These are phyloP conservation scores for Cytospora piceae DNA, from an alignment of 2,329 filamentous ascomycete genomes.

Conservation along the genomic window DNA sequence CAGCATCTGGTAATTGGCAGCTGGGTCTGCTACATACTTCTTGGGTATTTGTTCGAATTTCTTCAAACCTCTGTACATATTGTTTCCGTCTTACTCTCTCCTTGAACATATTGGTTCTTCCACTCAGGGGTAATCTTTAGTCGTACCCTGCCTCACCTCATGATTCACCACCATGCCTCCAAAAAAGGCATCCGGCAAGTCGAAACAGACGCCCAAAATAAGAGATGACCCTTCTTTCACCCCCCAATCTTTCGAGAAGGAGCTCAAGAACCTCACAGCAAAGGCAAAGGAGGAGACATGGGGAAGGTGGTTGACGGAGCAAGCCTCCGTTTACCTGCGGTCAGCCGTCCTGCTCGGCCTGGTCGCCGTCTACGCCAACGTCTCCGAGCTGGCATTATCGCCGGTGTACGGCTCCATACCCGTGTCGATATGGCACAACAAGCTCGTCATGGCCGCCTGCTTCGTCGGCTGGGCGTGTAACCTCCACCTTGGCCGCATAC, in stretches of 20 bases:
- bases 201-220: slow-evolving; percentile 31
- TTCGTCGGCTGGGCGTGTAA: slow-evolving; percentile 75
- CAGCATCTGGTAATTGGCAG: slow-evolving; percentile 3
- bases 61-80: slow-evolving; percentile 1
- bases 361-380: slow-evolving; percentile 67
- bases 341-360: slow-evolving; percentile 54
- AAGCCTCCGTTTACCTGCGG: slow-evolving; percentile 47
- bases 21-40: slow-evolving; percentile 19
- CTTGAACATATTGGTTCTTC: neutral
- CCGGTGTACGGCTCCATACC: slow-evolving; percentile 90
- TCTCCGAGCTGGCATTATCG: slow-evolving; percentile 76
- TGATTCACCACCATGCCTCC: slow-evolving; percentile 37
- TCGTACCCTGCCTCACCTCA: neutral
- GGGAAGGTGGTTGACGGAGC: slow-evolving; percentile 41
- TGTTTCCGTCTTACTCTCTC: neutral
- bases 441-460: slow-evolving; percentile 66
- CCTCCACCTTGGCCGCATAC: slow-evolving; percentile 53
- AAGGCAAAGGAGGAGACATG: slow-evolving; percentile 46
- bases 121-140: neutral
- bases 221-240: slow-evolving; percentile 46
- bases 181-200: slow-evolving; percentile 33
- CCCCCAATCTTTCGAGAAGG: slow-evolving; percentile 57
- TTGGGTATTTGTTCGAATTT: neutral
- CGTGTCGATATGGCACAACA: slow-evolving; percentile 70
- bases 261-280: slow-evolving; percentile 55